Conservation (phyloP, 2,329 filamentous ascomycete genomes). For the Elsinoe batatas region DNA sequence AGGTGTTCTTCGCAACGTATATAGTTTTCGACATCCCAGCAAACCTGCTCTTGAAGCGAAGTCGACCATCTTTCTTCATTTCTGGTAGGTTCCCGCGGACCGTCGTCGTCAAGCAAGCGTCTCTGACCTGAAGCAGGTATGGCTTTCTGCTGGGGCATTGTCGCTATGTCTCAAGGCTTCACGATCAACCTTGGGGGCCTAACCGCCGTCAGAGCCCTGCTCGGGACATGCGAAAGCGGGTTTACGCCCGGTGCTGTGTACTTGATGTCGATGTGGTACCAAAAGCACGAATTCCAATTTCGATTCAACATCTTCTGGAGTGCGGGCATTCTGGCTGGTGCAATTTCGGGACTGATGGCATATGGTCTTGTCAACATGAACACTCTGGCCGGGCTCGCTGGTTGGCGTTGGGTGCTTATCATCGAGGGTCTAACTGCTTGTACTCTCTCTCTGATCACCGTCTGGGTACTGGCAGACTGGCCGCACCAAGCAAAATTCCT, state of each 20-base stretch:
- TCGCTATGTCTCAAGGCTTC: constrained; percentile 28
- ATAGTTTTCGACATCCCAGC: no score
- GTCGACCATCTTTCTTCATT: constrained; percentile 7
- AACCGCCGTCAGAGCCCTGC: no score
- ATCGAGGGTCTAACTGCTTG: constrained; percentile 25
- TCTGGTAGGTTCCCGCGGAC: not conserved
- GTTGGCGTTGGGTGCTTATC: constrained; percentile 27
- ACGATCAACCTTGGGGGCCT: no score
- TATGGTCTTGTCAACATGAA: constrained; percentile 27
- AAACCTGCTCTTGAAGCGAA: constrained; percentile 22
- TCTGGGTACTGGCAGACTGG: constrained; percentile 33
- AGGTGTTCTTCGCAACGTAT: no score
- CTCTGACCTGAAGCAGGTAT: not conserved
- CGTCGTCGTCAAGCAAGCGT: no score
- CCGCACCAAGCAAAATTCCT: constrained; percentile 39
- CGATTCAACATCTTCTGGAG: constrained; percentile 34
- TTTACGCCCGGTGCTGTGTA: constrained; percentile 27
- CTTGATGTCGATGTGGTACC: constrained; percentile 32
- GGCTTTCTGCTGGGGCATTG: constrained; percentile 21
- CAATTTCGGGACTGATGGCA: constrained; percentile 33
- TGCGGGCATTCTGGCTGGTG: constrained; percentile 33
- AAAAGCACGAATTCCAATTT: constrained; percentile 34
- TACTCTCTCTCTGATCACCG: constrained; percentile 18
- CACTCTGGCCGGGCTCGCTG: constrained; percentile 23
- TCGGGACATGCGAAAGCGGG: constrained; percentile 17